A percentile compares a stretch with the other conserved stretches of the same genome.
Evolutionary conservation across 2,329 filamentous ascomycete species (phyloP).

Genomic region (Colletotrichum costaricense): DNA sequence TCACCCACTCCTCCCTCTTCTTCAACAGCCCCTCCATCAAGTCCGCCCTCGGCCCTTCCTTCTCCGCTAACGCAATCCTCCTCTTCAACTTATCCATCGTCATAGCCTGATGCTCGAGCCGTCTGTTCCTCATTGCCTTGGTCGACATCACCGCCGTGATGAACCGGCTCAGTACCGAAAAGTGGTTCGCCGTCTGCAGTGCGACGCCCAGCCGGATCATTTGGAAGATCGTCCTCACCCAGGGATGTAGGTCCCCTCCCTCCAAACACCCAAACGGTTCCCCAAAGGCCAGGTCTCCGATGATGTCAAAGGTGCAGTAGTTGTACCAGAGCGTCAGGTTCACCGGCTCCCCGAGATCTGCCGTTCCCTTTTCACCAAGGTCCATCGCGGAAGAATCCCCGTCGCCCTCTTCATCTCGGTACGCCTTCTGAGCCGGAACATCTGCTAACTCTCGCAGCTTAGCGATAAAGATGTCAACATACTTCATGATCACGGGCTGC

Average conservation of each 20-base stretch:
- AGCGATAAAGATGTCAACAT: slow-evolving; percentile 52
- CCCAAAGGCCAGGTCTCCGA: slow-evolving; percentile 44
- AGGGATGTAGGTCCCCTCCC: slow-evolving; percentile 32
- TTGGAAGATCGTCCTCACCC: slow-evolving; percentile 22
- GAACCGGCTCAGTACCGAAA: not conserved
- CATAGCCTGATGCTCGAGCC: not conserved
- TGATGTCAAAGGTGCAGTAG: slow-evolving; percentile 44
- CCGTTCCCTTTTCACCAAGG: not conserved
- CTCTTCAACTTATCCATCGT: slow-evolving; percentile 28
- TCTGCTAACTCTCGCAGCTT: slow-evolving; percentile 46
- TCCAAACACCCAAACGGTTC: slow-evolving; percentile 43
- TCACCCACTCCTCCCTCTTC: slow-evolving; percentile 34
- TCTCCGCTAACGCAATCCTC: slow-evolving; percentile 32
- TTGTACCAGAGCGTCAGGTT: slow-evolving; percentile 43
- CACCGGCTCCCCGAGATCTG: not conserved
- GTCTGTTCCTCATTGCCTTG: not conserved
- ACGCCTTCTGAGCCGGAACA: not conserved
- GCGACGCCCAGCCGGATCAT: slow-evolving; percentile 2
- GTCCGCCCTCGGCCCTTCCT: slow-evolving; percentile 5
- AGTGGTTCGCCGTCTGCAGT: slow-evolving; percentile 25
- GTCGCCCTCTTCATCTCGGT: not conserved
- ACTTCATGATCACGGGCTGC: slow-evolving; percentile 45
- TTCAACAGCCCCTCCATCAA: slow-evolving; percentile 36
- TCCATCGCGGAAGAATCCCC: not conserved
- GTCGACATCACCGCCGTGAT: slow-evolving; percentile 20